Evolutionary conservation across 768 basidiomycete genomes (phyloP).

Genomic region (Tulasnella calospora): DNA sequence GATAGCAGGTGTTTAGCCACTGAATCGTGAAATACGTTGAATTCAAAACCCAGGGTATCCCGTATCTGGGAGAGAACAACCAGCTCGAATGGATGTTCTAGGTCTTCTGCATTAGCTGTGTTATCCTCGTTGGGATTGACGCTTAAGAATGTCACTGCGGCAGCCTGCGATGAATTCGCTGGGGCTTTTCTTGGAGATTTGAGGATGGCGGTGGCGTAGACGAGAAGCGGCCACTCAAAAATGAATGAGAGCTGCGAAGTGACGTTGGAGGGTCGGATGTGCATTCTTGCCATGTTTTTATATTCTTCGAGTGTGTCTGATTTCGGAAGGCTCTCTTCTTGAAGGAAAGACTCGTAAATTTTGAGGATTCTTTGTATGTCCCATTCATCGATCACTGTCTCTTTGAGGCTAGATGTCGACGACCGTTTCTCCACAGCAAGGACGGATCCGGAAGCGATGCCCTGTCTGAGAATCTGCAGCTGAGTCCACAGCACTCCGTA

Average conservation of each 20-base stretch:
- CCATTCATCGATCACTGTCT: slow-evolving; percentile 47
- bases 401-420: slow-evolving; percentile 35
- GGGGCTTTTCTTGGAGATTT: slow-evolving; percentile 40
- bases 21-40: slow-evolving; percentile 52
- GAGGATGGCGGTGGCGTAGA: slow-evolving; percentile 56
- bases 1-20: slow-evolving; percentile 51
- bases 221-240: slow-evolving; percentile 64
- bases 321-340: slow-evolving; percentile 40
- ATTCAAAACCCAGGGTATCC: slow-evolving; percentile 54
- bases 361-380: slow-evolving; percentile 54
- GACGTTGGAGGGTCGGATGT: neutral
- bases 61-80: slow-evolving; percentile 56
- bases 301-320: slow-evolving; percentile 53
- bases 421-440: slow-evolving; percentile 41
- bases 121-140: slow-evolving; percentile 39
- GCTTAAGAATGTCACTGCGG: slow-evolving; percentile 34
- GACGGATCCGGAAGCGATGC: slow-evolving; percentile 60
- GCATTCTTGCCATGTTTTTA: slow-evolving; percentile 25
- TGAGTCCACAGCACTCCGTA: slow-evolving; percentile 61
- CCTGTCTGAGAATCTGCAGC: slow-evolving; percentile 60
- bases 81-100: slow-evolving; percentile 51
- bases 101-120: slow-evolving; percentile 29
- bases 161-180: slow-evolving; percentile 10
- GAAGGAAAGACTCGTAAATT: slow-evolving; percentile 50
- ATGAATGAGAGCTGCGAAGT: slow-evolving; percentile 45